A percentile compares a stretch with the other conserved stretches of the same genome.
Evolutionary conservation across 1,284 basidiomycete species (phyloP).

Genomic region (Grifola frondosa): DNA sequence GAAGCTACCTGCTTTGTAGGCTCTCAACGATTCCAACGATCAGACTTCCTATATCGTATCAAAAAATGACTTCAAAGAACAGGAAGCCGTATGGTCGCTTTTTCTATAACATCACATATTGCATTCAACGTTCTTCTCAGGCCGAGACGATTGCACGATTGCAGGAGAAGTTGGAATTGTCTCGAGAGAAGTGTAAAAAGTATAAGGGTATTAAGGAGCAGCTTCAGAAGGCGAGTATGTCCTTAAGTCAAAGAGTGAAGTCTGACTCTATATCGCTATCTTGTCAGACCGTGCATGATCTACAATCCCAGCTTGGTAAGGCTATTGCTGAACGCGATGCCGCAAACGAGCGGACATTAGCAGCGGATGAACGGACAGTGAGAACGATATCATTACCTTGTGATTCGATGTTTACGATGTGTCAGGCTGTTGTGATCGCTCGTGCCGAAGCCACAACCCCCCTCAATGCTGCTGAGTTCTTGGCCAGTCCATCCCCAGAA

Average conservation of each 20-base stretch:
- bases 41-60: too few relatives aligned
- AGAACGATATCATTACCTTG: too few relatives aligned
- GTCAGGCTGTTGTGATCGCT: too few relatives aligned
- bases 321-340: not conserved
- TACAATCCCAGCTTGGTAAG: not conserved
- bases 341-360: too few relatives aligned
- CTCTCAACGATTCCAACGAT: too few relatives aligned
- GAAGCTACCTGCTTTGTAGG: too few relatives aligned
- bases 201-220: not conserved
- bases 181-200: constrained; percentile 8
- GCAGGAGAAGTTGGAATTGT: not conserved
- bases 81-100: not conserved
- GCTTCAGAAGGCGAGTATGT: constrained; percentile 2
- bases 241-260: not conserved
- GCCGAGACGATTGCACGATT: not conserved
- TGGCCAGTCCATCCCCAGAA: too few relatives aligned
- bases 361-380: too few relatives aligned
- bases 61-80: too few relatives aligned
- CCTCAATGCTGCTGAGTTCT: too few relatives aligned
- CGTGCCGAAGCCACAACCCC: too few relatives aligned
- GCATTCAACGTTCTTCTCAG: not conserved
- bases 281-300: not conserved
- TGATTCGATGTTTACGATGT: too few relatives aligned
- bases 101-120: not conserved
- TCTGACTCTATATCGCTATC: not conserved